Base-by-base conservation (phyloP, 2,329 filamentous ascomycete species). In the Leptosphaerulina australis region DNA sequence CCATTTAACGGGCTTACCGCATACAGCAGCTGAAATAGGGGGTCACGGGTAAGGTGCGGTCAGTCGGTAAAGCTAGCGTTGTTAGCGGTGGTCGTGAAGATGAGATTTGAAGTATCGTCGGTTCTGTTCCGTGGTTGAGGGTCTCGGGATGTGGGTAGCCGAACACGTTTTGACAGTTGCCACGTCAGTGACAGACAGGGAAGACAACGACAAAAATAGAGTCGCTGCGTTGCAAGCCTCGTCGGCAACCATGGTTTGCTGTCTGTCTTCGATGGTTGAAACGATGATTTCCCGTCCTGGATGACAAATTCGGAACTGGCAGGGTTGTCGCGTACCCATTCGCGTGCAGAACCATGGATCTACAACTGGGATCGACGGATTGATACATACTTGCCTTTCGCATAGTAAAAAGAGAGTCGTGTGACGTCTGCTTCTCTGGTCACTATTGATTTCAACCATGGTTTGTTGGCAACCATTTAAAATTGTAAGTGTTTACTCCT, bases 291-390 rank as follows among this genome's bases (percentile, higher is more conserved):
- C 44, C 44, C 18, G 12, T 34, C 10, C 22, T n/a, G 28, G 44
- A 30, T 12, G n/a, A 15, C 5, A 7, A 11, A 37, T 8, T 11
- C 6, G 31, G n/a, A 24, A 12, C 36, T 18, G 24, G n/a, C 24
- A 36, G 12, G 31, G 31, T 15, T 29, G 18, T 44, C 31, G 24
- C 25, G 36, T 29, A 17, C 24, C 22, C 22, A 30, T 17, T 35
- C 24, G 45, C 24, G 14, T 41, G 18, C 30, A 14, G n/a, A 48
- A 48, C 45, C 37, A 18, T 41, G 45, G 45, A 14, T 29, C 17
- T 22, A 12, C 21, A 18, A 11, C 31, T 36, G 41, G 21, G 18
- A 20, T 44, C 31, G 31, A 36, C 7, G 12, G 31, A 29, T 12
- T 12, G 17, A 21, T 12, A 1, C 12, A 24, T 25, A 34, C 28